Evolutionary conservation across 2,329 filamentous ascomycete species (phyloP).

Genomic region (Colletotrichum australisinense): DNA sequence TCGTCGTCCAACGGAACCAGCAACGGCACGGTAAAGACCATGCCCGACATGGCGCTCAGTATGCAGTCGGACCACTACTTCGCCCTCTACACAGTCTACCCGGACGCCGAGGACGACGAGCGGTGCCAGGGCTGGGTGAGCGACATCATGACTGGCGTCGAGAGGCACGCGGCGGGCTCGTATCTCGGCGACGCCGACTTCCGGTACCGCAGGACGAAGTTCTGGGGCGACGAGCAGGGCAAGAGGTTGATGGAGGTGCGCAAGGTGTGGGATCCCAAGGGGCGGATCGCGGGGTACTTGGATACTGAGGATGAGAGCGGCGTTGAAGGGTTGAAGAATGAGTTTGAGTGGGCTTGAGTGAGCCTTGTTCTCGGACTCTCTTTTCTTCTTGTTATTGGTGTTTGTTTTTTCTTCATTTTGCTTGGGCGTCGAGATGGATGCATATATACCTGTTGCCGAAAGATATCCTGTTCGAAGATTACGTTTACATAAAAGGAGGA

Average conservation of each 20-base stretch:
- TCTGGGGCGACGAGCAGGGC: constrained; percentile 58
- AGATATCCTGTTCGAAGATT: constrained; percentile 19
- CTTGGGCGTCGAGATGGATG: background rate
- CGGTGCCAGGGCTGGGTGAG: constrained; percentile 57
- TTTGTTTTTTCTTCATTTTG: too few species aligned
- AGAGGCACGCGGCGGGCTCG: constrained; percentile 56
- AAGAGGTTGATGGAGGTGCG: constrained; percentile 55
- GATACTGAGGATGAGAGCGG: constrained; percentile 58
- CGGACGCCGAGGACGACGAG: constrained; percentile 56
- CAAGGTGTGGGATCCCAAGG: constrained; percentile 55
- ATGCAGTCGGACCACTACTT: constrained; percentile 69
- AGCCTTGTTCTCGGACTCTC: too few species aligned
- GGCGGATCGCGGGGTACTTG: constrained; percentile 53
- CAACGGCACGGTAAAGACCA: constrained; percentile 12
- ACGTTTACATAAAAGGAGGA: background rate
- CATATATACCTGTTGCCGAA: constrained; percentile 2
- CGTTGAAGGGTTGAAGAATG: constrained; percentile 53
- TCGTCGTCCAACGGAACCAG: constrained; percentile 44
- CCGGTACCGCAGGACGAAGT: constrained; percentile 56
- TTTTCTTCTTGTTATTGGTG: too few species aligned
- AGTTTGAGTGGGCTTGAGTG: constrained; percentile 47
- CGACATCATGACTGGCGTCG: constrained; percentile 51
- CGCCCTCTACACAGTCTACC: constrained; percentile 63
- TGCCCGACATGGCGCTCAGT: constrained; percentile 64
- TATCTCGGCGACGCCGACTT: constrained; percentile 68